phyloP scores from a whole-genome alignment of 352 stramenopile species.

The Phytophthora meadii region DNA sequence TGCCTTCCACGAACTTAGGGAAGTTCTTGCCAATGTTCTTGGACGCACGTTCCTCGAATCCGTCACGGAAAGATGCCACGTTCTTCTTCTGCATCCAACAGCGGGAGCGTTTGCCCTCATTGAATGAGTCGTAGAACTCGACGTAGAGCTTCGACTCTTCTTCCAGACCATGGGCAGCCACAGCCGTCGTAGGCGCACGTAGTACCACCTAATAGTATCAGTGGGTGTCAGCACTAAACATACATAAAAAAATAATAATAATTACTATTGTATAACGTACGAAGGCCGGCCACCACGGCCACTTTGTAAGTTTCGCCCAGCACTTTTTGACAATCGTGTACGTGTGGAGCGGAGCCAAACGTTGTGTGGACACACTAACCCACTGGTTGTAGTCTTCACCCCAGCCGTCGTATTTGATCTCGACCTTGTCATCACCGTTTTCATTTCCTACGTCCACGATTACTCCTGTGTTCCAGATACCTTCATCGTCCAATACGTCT shows the following conservation, averaged over 20 bases:
- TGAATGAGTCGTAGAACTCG: constrained; percentile 86
- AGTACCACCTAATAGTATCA: constrained; percentile 64
- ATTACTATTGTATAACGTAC: constrained; percentile 38
- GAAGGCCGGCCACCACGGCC: constrained; percentile 85
- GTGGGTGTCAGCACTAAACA: constrained; percentile 4
- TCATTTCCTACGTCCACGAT: constrained; percentile 76
- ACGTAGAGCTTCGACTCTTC: constrained; percentile 83
- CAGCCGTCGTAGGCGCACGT: constrained; percentile 63
- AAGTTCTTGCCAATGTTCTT: constrained; percentile 88
- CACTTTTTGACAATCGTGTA: constrained; percentile 89
- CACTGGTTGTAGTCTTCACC: constrained; percentile 85
- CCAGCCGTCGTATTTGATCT: constrained; percentile 89
- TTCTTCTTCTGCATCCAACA: constrained; percentile 90
- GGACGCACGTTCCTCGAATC: constrained; percentile 78
- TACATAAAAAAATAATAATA: constrained; percentile 1
- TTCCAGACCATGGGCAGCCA: constrained; percentile 60
- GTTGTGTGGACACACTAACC: constrained; percentile 57
- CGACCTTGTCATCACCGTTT: constrained; percentile 54
- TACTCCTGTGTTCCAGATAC: constrained; percentile 83
- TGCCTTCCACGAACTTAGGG: constrained; percentile 71
- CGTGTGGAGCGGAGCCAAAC: constrained; percentile 78
- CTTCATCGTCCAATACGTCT: constrained; percentile 86
- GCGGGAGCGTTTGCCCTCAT: constrained; percentile 72
- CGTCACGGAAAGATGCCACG: constrained; percentile 71
- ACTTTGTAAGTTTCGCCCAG: constrained; percentile 87